Percentiles rank a stretch among this genome's conserved stretches.
Conservation (phyloP, 1,284 basidiomycete genomes). For the Rhodotorula sp. region DNA sequence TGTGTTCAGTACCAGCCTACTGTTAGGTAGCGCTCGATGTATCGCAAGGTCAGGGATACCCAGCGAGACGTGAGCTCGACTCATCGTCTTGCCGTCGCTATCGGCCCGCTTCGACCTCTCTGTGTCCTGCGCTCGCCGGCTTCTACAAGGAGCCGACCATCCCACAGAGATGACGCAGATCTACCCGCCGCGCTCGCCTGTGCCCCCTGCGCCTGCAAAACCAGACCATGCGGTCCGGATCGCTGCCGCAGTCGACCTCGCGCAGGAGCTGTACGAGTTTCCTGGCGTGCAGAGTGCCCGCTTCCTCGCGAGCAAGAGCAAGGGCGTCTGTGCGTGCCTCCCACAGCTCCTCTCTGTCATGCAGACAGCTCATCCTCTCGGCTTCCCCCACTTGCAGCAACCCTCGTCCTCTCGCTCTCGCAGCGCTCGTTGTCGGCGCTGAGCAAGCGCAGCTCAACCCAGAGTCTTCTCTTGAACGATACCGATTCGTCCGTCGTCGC, state of each 20-base stretch:
- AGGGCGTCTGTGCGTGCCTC: slow-evolving; percentile 3
- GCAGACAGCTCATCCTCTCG: not conserved
- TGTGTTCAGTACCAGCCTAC: no score
- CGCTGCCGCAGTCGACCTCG: not conserved
- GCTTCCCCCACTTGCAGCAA: not conserved
- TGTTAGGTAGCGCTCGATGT: no score
- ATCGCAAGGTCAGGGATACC: no score
- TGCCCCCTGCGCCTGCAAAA: not conserved
- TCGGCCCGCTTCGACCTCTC: no score
- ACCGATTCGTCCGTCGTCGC: not conserved
- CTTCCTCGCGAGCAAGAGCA: not conserved
- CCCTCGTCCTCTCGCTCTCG: slow-evolving; percentile 19
- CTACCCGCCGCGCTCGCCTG: not conserved
- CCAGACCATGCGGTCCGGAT: not conserved
- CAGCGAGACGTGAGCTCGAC: no score
- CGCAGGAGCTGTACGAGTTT: slow-evolving; percentile 15
- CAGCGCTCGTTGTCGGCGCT: slow-evolving; percentile 24
- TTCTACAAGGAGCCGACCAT: no score
- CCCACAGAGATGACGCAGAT: not conserved
- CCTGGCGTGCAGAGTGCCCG: slow-evolving; percentile 8
- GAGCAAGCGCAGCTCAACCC: slow-evolving; percentile 18
- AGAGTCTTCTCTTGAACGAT: not conserved
- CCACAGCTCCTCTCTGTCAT: no score
- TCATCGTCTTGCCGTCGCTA: no score
- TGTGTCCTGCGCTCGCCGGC: not conserved